Percentiles rank a stretch among this genome's conserved stretches.
Conservation (phyloP, 768 basidiomycete species). For the Podaxis sp. region DNA sequence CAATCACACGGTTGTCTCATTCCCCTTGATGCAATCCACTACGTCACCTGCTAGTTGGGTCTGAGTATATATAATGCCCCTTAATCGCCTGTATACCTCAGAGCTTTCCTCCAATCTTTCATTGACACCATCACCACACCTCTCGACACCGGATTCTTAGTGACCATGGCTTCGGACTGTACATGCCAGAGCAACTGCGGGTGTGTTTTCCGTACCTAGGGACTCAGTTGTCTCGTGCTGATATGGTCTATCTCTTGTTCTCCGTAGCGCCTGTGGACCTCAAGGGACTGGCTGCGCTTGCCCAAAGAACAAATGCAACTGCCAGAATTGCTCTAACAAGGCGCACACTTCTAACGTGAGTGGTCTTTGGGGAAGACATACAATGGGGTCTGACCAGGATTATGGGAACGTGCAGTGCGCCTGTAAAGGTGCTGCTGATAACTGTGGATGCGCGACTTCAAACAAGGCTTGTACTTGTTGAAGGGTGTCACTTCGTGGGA, state of each 20-base stretch:
- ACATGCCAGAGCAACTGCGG: conserved; percentile 6
- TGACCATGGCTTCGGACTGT: conserved; percentile 6
- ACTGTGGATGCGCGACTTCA: conserved; percentile 4
- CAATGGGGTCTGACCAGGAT: background rate
- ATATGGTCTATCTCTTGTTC: too few species aligned
- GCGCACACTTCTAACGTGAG: conserved; percentile 4
- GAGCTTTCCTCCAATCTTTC: background rate
- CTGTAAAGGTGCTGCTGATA: conserved; percentile 1
- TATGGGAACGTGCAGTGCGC: background rate
- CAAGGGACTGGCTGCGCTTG: conserved; percentile 1
- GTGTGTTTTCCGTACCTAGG: background rate
- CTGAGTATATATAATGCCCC: background rate
- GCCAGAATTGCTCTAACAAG: conserved; percentile 8
- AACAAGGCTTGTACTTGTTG: conserved; percentile 2
- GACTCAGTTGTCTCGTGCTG: background rate
- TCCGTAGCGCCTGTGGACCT: conserved; percentile 4
- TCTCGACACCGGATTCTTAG: background rate
- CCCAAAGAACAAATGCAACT: conserved; percentile 7
- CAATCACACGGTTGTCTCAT: background rate
- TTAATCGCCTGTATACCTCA: background rate
- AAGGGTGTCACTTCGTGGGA: background rate
- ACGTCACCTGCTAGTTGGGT: background rate
- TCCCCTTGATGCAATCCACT: background rate
- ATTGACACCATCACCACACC: background rate
- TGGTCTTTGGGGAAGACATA: background rate